These are phyloP conservation scores for rapeseed (Brassica napus) DNA, from an alignment of 345 rosid species.

Conservation along the genomic window Da-Ae NC_063434.1:3764501-3765000, in stretches of 20 bases:
- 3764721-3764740: slow-evolving; percentile 93
- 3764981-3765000: slow-evolving; percentile 92
- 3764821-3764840: slow-evolving; percentile 96
- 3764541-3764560: slow-evolving; percentile 85
- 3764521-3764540: slow-evolving; percentile 81
- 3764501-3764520: slow-evolving; percentile 73
- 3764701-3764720: slow-evolving; percentile 82
- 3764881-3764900: slow-evolving; percentile 86
- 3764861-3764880: slow-evolving; percentile 98
- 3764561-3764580: slow-evolving; percentile 76
- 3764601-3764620: slow-evolving; percentile 75
- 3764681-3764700: slow-evolving; percentile 78
- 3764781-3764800: neutral
- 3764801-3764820: slow-evolving; percentile 58
- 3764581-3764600: slow-evolving; percentile 68
- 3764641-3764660: slow-evolving; percentile 79
- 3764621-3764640: slow-evolving; percentile 86
- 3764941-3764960: slow-evolving; percentile 90
- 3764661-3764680: slow-evolving; percentile 72
- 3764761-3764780: neutral
- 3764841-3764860: slow-evolving; percentile 89
- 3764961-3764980: slow-evolving; percentile 87
- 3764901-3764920: slow-evolving; percentile 76
- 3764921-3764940: slow-evolving; percentile 88
- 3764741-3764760: slow-evolving; percentile 61